A percentile compares a stretch with the other conserved stretches of the same genome.
phyloP scores from a whole-genome alignment of 202 grass and related monocot species.

The Schoenoplectus triqueter region DNA sequence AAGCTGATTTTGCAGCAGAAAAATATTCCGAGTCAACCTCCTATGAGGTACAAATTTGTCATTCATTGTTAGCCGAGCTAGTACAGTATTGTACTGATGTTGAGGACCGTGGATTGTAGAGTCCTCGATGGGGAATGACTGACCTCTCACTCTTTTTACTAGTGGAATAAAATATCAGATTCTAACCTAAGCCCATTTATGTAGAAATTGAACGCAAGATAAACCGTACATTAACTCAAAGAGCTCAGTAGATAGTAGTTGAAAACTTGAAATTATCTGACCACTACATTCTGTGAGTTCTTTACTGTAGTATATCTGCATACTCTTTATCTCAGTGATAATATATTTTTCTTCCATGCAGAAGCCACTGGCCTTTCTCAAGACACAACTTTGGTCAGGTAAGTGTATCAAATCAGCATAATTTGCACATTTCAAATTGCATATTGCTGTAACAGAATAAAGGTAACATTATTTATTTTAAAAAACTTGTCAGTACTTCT shows the following conservation, averaged over 20 bases:
- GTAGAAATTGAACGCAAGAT: neutral
- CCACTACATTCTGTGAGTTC: neutral
- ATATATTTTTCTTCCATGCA: conserved; percentile 49
- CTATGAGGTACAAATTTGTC: conserved; percentile 55
- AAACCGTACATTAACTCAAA: neutral
- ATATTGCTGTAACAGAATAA: neutral
- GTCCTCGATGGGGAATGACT: neutral
- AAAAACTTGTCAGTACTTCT: conserved; percentile 17
- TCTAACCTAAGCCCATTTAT: neutral
- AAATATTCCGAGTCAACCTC: conserved; percentile 50
- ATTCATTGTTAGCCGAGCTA: neutral
- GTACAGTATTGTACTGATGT: neutral
- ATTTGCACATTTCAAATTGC: conserved; percentile 17
- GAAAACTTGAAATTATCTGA: neutral
- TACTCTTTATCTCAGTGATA: neutral
- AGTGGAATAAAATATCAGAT: neutral
- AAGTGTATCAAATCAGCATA: conserved; percentile 38
- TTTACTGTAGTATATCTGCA: neutral
- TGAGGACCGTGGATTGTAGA: neutral
- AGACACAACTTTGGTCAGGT: conserved; percentile 77
- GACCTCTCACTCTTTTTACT: neutral
- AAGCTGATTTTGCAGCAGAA: conserved; percentile 38
- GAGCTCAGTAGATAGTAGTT: neutral
- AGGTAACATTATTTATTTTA: conserved; percentile 32
- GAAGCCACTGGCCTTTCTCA: conserved; percentile 67